Conservation (phyloP, 495 filamentous ascomycete species). For the Lasiosphaeria hispida region DNA sequence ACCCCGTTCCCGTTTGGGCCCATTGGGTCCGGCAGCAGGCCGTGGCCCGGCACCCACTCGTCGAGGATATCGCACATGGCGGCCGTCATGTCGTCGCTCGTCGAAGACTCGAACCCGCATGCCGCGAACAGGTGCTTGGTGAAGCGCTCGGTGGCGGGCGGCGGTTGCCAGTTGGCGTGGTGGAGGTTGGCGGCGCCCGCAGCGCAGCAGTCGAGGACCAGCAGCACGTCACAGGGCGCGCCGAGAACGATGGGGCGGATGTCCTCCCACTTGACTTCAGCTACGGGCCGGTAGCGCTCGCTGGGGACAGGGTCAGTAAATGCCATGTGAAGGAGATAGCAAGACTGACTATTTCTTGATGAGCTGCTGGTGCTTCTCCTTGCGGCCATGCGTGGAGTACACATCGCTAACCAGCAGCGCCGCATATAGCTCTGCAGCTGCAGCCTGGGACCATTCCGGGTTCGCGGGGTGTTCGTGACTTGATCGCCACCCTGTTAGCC, state of each 20-base stretch:
- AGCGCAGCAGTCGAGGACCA: constrained; percentile 38
- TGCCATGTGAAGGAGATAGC: not conserved
- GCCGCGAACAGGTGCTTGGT: constrained; percentile 38
- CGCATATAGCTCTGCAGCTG: constrained; percentile 33
- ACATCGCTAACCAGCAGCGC: constrained; percentile 23
- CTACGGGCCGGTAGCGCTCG: constrained; percentile 33
- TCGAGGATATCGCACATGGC: constrained; percentile 32
- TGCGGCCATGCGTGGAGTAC: constrained; percentile 14
- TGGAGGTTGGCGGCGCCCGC: constrained; percentile 31
- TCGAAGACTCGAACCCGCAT: constrained; percentile 36
- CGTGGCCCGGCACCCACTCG: constrained; percentile 12
- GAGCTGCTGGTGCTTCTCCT: constrained; percentile 17
- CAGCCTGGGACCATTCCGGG: constrained; percentile 27
- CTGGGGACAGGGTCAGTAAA: constrained; percentile 12
- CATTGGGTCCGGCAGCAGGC: not conserved
- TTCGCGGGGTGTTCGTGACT: constrained; percentile 35
- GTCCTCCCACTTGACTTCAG: constrained; percentile 27
- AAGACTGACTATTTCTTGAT: constrained; percentile 34
- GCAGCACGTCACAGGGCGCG: constrained; percentile 28
- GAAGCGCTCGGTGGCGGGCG: constrained; percentile 20
- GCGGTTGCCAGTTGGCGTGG: constrained; percentile 25
- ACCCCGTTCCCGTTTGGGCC: not conserved
- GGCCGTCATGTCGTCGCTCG: constrained; percentile 37
- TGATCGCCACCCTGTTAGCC: not conserved
- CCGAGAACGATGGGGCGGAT: constrained; percentile 28